Conservation (phyloP, 768 basidiomycete genomes). For the Boletus sp. region DNA sequence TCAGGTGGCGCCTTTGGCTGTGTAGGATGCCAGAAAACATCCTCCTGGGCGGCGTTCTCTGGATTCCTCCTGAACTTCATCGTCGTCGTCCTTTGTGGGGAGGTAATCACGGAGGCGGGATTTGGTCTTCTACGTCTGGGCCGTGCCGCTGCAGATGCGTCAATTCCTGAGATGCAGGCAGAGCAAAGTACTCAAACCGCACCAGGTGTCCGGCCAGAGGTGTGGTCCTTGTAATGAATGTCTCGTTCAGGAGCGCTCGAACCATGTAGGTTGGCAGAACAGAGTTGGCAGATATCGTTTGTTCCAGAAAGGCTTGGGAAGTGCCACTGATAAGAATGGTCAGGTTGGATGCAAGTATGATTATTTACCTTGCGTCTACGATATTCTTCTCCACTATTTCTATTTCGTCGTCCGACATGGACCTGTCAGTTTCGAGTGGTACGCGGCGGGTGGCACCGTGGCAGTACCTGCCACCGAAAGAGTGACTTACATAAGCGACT, state of each 20-base stretch:
- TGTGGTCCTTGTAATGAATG: slow-evolving; percentile 56
- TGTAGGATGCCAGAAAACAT: slow-evolving; percentile 65
- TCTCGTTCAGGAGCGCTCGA: slow-evolving; percentile 40
- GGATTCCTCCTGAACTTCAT: slow-evolving; percentile 13
- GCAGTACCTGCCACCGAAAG: background rate
- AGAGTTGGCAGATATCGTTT: slow-evolving; percentile 48
- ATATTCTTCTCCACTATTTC: slow-evolving; percentile 17
- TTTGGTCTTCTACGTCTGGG: slow-evolving; percentile 16
- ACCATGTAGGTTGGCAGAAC: slow-evolving; percentile 39
- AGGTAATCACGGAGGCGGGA: background rate
- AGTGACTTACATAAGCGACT: slow-evolving; percentile 23
- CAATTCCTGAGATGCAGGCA: background rate
- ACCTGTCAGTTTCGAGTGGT: background rate
- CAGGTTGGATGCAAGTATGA: background rate
- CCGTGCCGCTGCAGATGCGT: slow-evolving; percentile 10
- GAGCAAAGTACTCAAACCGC: background rate
- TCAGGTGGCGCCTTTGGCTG: slow-evolving; percentile 41
- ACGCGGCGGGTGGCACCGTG: slow-evolving; percentile 12
- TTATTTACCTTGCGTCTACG: slow-evolving; percentile 10
- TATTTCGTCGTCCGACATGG: slow-evolving; percentile 28
- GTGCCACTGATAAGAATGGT: background rate
- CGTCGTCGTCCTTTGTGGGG: background rate
- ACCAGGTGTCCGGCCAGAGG: slow-evolving; percentile 21
- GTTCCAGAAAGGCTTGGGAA: slow-evolving; percentile 11
- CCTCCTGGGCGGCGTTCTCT: slow-evolving; percentile 26